Percentiles rank a stretch among this genome's conserved stretches.
phyloP scores from a whole-genome alignment of 441 rosid species.

The Erodium texanum region DNA sequence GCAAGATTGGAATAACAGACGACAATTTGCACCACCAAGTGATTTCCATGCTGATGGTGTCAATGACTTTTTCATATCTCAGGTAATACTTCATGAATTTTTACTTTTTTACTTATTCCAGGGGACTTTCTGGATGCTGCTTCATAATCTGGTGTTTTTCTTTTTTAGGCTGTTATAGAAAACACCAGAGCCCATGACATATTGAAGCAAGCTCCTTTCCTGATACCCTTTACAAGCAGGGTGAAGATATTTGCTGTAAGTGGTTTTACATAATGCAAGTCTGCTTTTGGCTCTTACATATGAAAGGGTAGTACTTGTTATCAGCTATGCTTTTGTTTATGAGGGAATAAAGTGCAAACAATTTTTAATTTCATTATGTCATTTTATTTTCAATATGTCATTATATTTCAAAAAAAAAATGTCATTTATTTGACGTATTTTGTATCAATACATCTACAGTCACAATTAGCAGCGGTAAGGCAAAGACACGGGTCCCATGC shows the following conservation, averaged over 20 bases:
- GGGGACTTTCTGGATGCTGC: slow-evolving; percentile 13
- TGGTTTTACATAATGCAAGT: slow-evolving; percentile 10
- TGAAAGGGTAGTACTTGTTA: slow-evolving; percentile 11
- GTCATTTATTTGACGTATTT: slow-evolving; percentile 7
- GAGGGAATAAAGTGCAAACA: slow-evolving; percentile 5
- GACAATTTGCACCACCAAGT: slow-evolving; percentile 64
- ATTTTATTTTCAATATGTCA: no score
- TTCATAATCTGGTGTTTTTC: slow-evolving; percentile 21
- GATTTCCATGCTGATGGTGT: slow-evolving; percentile 92
- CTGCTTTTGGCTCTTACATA: slow-evolving; percentile 8
- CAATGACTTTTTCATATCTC: slow-evolving; percentile 83
- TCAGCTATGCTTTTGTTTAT: slow-evolving; percentile 1
- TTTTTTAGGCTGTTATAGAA: slow-evolving; percentile 63
- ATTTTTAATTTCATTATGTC: slow-evolving; percentile 12
- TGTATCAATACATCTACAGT: slow-evolving; percentile 35
- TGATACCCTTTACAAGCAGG: slow-evolving; percentile 94
- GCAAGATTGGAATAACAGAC: slow-evolving; percentile 97
- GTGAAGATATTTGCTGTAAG: slow-evolving; percentile 93
- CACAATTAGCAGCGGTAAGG: slow-evolving; percentile 67
- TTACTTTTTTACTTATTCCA: slow-evolving; percentile 10
- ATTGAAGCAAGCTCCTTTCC: slow-evolving; percentile 91
- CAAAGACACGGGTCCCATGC: slow-evolving; percentile 65
- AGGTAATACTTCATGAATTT: slow-evolving; percentile 40
- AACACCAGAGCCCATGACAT: slow-evolving; percentile 90
- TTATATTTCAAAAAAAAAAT: no score